Evolutionary conservation across 2,329 filamentous ascomycete genomes (phyloP).

Genomic region (Botryotinia calthae): DNA sequence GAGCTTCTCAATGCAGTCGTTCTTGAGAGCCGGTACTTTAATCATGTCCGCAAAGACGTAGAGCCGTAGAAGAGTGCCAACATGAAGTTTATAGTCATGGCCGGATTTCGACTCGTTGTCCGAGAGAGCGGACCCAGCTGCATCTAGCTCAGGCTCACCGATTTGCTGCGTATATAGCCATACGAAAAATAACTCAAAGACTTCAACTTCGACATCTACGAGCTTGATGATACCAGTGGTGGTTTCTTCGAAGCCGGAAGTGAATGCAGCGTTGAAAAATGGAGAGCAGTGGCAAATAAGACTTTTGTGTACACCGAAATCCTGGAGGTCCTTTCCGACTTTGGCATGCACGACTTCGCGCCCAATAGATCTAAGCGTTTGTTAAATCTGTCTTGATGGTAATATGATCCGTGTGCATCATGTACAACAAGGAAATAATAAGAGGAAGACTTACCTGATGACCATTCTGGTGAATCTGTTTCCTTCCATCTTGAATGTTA

Average conservation of each 20-base stretch:
- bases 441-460: neutral
- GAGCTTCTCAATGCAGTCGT: constrained; percentile 15
- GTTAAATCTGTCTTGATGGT: neutral
- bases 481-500: neutral
- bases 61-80: neutral
- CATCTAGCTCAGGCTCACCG: neutral
- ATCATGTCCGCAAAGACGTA: constrained; percentile 24
- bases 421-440: too few relatives aligned
- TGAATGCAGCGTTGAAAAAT: constrained; percentile 28
- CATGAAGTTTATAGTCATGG: neutral
- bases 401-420: too few relatives aligned
- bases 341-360: constrained; percentile 23
- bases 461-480: too few relatives aligned
- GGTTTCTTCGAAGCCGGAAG: constrained; percentile 22
- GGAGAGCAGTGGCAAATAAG: constrained; percentile 26
- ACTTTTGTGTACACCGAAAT: constrained; percentile 27
- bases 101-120: too few relatives aligned
- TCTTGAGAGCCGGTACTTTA: constrained; percentile 7
- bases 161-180: constrained; percentile 24
- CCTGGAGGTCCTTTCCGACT: constrained; percentile 19
- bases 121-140: neutral
- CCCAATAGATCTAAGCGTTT: neutral
- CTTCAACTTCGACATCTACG: neutral
- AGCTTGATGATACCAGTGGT: constrained; percentile 23
- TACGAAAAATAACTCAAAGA: constrained; percentile 22